Conservation (phyloP, 2,329 filamentous ascomycete species). For the Clonostachys rosea region DNA sequence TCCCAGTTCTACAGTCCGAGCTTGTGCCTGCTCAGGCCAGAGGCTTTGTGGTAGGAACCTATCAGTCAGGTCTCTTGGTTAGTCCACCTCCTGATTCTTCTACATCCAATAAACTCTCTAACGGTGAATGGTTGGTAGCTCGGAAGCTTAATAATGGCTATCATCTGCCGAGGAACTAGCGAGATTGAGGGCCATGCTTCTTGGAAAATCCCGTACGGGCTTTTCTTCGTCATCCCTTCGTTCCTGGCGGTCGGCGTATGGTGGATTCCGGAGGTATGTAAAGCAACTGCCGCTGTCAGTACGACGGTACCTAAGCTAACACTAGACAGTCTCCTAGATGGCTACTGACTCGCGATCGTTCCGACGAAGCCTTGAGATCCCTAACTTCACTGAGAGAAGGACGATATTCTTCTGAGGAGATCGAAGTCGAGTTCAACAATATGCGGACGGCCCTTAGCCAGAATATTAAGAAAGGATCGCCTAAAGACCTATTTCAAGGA, state of each 20-base stretch:
- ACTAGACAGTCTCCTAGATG: constrained; percentile 16
- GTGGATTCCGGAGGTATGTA: constrained; percentile 23
- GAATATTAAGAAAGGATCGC: constrained; percentile 1
- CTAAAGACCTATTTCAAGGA: no score
- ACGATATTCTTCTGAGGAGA: constrained; percentile 13
- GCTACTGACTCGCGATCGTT: constrained; percentile 16
- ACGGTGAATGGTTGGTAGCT: constrained; percentile 1
- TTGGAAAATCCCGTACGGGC: constrained; percentile 24
- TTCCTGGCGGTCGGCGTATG: constrained; percentile 16
- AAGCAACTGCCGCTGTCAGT: constrained; percentile 2
- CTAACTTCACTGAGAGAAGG: constrained; percentile 15
- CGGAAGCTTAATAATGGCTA: constrained; percentile 12
- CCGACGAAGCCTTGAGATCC: constrained; percentile 16
- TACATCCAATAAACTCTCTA: no score
- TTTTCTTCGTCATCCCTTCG: constrained; percentile 20
- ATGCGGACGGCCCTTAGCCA: not conserved
- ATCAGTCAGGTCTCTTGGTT: constrained; percentile 18
- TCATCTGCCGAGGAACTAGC: constrained; percentile 19
- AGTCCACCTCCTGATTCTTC: constrained; percentile 5
- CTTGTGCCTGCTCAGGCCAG: constrained; percentile 13
- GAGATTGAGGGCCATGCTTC: constrained; percentile 17
- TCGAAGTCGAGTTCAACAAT: constrained; percentile 9
- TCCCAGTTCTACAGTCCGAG: constrained; percentile 20
- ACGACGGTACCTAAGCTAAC: no score
- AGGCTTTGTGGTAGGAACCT: constrained; percentile 16